Conservation (phyloP, 1,284 basidiomycete genomes). For the Polyporus tsugae region DNA sequence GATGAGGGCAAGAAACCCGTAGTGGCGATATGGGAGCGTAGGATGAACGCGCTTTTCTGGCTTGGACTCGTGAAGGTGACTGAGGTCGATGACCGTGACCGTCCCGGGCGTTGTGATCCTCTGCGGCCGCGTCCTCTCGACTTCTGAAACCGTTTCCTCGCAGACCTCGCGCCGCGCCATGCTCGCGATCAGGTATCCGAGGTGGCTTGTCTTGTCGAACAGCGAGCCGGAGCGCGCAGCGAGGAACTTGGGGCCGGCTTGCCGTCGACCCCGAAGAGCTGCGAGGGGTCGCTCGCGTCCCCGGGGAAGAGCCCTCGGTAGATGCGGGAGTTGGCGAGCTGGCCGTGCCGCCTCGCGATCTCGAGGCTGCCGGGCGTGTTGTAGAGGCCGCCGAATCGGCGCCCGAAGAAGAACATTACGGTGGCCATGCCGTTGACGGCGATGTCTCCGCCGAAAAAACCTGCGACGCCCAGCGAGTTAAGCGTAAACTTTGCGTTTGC, state of each 20-base stretch:
- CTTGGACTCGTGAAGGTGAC: neutral
- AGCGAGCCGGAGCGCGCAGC: neutral
- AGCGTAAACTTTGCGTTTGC: neutral
- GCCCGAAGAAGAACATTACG: neutral
- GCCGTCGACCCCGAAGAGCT: neutral
- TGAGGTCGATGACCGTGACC: neutral
- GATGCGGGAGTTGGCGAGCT: neutral
- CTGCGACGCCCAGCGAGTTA: neutral
- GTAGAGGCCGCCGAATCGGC: neutral
- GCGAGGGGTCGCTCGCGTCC: neutral
- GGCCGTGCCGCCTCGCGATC: neutral
- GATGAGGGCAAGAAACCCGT: neutral
- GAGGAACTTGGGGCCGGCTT: neutral
- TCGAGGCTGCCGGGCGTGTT: neutral
- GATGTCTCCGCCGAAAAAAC: neutral
- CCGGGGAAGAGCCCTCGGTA: neutral
- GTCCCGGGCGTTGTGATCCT: neutral
- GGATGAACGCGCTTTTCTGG: neutral
- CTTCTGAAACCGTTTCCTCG: neutral
- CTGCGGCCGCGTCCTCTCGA: neutral
- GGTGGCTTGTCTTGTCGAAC: neutral
- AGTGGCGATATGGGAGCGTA: neutral
- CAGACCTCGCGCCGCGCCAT: neutral
- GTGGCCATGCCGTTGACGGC: conserved; percentile 2
- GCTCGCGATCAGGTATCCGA: neutral